Evolutionary conservation across 257 asterid species (phyloP).

Genomic region (Agastache rugosa): DNA sequence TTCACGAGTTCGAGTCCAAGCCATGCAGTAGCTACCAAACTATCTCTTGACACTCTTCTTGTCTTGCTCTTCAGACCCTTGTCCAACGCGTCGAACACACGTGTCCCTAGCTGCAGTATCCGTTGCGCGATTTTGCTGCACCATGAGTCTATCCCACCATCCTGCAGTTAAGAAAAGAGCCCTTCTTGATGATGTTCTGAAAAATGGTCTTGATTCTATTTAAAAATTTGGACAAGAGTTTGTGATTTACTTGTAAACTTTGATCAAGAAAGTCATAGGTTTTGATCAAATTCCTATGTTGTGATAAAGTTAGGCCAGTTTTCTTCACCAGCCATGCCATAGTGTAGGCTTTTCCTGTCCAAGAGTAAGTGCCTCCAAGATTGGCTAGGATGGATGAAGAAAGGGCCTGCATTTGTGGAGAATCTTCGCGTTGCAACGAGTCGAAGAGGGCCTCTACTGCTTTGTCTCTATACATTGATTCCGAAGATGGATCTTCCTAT

Average conservation of each 20-base stretch:
- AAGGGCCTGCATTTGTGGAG: slow-evolving; percentile 50
- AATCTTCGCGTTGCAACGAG: slow-evolving; percentile 59
- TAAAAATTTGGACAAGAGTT: background rate
- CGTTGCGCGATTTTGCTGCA: slow-evolving; percentile 67
- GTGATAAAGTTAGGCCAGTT: slow-evolving; percentile 64
- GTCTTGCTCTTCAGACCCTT: slow-evolving; percentile 75
- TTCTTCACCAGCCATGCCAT: slow-evolving; percentile 77
- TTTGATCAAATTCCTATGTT: slow-evolving; percentile 75
- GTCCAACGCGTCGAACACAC: slow-evolving; percentile 65
- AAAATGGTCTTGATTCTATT: slow-evolving; percentile 18
- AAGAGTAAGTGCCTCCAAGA: slow-evolving; percentile 87
- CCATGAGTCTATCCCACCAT: slow-evolving; percentile 74
- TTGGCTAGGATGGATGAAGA: slow-evolving; percentile 76
- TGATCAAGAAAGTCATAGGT: slow-evolving; percentile 70
- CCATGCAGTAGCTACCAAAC: slow-evolving; percentile 76
- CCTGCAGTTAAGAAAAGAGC: slow-evolving; percentile 48
- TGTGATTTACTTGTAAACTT: slow-evolving; percentile 60
- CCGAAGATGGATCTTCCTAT: slow-evolving; percentile 71
- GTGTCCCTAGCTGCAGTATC: slow-evolving; percentile 55
- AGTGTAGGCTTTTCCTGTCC: slow-evolving; percentile 90
- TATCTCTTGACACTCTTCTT: slow-evolving; percentile 71
- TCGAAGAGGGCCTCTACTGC: slow-evolving; percentile 64
- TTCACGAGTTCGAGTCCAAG: slow-evolving; percentile 81
- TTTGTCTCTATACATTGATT: slow-evolving; percentile 58
- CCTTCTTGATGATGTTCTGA: background rate